phyloP scores from a whole-genome alignment of 2,329 filamentous ascomycete genomes.

The Monilinia laxa region DNA sequence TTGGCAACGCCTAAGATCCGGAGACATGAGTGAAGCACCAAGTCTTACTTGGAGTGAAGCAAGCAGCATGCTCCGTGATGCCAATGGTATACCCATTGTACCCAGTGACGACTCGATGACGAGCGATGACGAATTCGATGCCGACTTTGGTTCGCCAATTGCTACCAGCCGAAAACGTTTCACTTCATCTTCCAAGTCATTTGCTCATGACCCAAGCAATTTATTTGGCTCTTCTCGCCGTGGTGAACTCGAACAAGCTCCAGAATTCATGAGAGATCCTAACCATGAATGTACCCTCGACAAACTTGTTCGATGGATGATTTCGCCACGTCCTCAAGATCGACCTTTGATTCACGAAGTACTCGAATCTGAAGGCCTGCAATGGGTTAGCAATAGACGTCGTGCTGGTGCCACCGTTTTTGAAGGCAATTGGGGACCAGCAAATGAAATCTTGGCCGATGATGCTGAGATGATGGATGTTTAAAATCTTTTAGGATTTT shows the following conservation, averaged over 20 bases:
- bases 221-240: constrained; percentile 44
- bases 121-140: constrained; percentile 44
- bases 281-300: constrained; percentile 75
- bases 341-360: constrained; percentile 76
- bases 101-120: constrained; percentile 39
- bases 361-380: constrained; percentile 68
- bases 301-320: constrained; percentile 83
- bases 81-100: constrained; percentile 65
- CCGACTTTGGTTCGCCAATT: constrained; percentile 43
- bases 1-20: constrained; percentile 86
- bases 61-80: constrained; percentile 70
- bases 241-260: constrained; percentile 64
- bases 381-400: constrained; percentile 75
- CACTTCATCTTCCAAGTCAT: constrained; percentile 36
- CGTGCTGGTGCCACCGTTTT: constrained; percentile 90
- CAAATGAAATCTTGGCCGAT: constrained; percentile 47
- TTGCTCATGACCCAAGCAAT: constrained; percentile 40
- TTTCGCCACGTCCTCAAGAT: constrained; percentile 67
- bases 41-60: constrained; percentile 80
- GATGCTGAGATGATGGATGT: constrained; percentile 44
- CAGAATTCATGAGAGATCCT: constrained; percentile 83
- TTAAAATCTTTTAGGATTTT: constrained; percentile 31
- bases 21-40: constrained; percentile 85
- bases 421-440: constrained; percentile 93
- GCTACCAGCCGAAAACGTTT: constrained; percentile 37